Evolutionary conservation across 805 yeast species (phyloP).

Genomic region (Saccharomycopsis lassenensis): DNA sequence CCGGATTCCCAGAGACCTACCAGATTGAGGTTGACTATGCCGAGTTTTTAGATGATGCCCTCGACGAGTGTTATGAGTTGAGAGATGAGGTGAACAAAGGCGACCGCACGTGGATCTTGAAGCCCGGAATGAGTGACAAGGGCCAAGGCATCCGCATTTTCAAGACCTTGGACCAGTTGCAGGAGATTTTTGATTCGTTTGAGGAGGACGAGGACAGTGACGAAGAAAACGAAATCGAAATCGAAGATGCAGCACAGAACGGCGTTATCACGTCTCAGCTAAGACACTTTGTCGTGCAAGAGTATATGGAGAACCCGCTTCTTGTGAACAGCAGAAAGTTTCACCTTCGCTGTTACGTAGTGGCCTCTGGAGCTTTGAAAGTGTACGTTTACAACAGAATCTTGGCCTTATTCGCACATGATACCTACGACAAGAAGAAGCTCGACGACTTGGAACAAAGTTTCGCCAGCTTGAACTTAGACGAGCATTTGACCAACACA

Average conservation of each 20-base stretch:
- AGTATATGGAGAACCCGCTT: conserved; percentile 61
- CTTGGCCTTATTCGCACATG: conserved; percentile 70
- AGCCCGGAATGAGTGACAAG: conserved; percentile 95
- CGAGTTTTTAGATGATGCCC: conserved; percentile 85
- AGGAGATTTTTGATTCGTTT: conserved; percentile 72
- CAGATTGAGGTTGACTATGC: conserved; percentile 89
- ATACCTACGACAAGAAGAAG: conserved; percentile 27
- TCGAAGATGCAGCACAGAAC: conserved; percentile 29
- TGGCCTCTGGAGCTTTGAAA: conserved; percentile 59
- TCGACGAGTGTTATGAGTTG: conserved; percentile 87
- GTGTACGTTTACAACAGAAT: conserved; percentile 76
- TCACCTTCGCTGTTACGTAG: conserved; percentile 78
- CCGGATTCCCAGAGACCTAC: conserved; percentile 63
- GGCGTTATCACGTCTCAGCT: conserved; percentile 79
- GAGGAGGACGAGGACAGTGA: conserved; percentile 63
- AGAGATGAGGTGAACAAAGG: conserved; percentile 56
- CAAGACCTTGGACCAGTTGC: conserved; percentile 66
- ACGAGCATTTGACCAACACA: conserved; percentile 86
- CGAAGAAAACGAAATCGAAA: conserved; percentile 40
- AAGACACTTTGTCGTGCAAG: conserved; percentile 85
- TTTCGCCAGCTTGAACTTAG: conserved; percentile 33
- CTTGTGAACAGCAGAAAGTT: conserved; percentile 64
- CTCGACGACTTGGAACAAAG: conserved; percentile 26
- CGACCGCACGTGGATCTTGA: conserved; percentile 68
- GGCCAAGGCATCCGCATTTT: conserved; percentile 92